Conservation (phyloP, 495 filamentous ascomycete genomes). For the Wilcoxina mikolae region DNA sequence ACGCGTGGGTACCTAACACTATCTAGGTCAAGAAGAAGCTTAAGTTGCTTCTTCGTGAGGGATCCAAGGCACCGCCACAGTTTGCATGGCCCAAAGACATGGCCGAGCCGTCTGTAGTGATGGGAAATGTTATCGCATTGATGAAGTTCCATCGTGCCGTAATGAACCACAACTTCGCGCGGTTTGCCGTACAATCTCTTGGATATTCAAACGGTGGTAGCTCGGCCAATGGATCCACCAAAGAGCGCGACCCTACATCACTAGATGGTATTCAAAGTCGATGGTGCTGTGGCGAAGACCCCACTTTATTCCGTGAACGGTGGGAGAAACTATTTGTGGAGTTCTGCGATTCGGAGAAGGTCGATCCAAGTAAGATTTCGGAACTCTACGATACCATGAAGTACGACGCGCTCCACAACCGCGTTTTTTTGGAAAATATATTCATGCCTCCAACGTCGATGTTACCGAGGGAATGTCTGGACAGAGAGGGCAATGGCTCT, state of each 20-base stretch:
- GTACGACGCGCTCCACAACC: slow-evolving; percentile 93
- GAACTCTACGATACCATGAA: slow-evolving; percentile 99
- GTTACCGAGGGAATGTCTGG: slow-evolving; percentile 43
- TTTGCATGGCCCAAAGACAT: slow-evolving; percentile 94
- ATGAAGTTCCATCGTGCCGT: slow-evolving; percentile 95
- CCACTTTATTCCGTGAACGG: slow-evolving; percentile 83
- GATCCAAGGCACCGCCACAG: slow-evolving; percentile 73
- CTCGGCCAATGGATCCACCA: slow-evolving; percentile 30
- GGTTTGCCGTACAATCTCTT: slow-evolving; percentile 46
- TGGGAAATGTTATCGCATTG: slow-evolving; percentile 77
- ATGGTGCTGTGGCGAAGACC: slow-evolving; percentile 94
- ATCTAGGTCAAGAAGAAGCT: slow-evolving; percentile 83
- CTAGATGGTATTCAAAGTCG: slow-evolving; percentile 54
- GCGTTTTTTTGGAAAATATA: slow-evolving; percentile 93
- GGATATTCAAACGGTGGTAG: slow-evolving; percentile 23
- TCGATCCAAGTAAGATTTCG: slow-evolving; percentile 94
- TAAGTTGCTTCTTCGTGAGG: slow-evolving; percentile 75
- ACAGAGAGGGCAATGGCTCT: slow-evolving; percentile 21
- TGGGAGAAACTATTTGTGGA: slow-evolving; percentile 98
- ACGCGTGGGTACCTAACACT: slow-evolving; percentile 4
- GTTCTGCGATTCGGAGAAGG: slow-evolving; percentile 92
- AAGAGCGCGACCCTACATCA: slow-evolving; percentile 43
- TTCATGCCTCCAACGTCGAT: slow-evolving; percentile 67
- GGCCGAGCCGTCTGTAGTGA: slow-evolving; percentile 81
- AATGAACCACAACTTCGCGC: slow-evolving; percentile 82